Evolutionary conservation across 805 yeast genomes (phyloP), one percentile per base, ranked within the genome.

Genomic region (Myxozyma kluyveri): DNA sequence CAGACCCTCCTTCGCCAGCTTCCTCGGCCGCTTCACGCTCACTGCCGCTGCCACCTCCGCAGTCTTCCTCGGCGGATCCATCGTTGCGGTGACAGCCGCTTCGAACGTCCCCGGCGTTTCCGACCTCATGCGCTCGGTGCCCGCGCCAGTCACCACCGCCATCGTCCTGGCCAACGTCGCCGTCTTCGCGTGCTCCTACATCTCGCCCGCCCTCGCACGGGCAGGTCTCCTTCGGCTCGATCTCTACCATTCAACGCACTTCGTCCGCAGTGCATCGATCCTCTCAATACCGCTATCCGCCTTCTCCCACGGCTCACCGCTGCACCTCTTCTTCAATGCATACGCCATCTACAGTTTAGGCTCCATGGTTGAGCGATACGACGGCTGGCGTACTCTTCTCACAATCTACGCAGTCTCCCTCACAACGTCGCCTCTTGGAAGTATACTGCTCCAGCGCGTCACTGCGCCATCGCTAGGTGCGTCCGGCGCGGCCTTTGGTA

Each of bases 401-500:
- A 42, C 22, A 19, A 24, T 54, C 23, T 50, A 44, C 47, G 49
- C 56, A 3, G 21, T 39, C 35, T 42, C 53, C 41, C 36, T 42
- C 12, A 37, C 47, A 6, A 14, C 24, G 22, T 50, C 57, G 6
- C 21, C 56, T 18, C 29, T 54, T 29, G 47, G 44, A 14, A 32
- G 47, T n/a, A 22, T 46, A 6, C 22, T 47, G 31, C 41, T 54
- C 26, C 48, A 47, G 26, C 48, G 56, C 27, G 18, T 35, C 3
- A 40, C 40, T 6, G 47, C 39, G 4, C 59, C 59, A 4, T 52
- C 59, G 7, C 48, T 54, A 3, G 59, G 59, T 32, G 59, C 59
- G 14, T 54, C 59, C 14, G 59, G 57, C 14, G 59, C 47, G 18
- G 41, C 53, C 29, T 44, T 51, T 50, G 59, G 49, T 32, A 51